Evolutionary conservation across 1,284 basidiomycete genomes (phyloP).

Genomic region (Sanghuangporus sanghuang): DNA sequence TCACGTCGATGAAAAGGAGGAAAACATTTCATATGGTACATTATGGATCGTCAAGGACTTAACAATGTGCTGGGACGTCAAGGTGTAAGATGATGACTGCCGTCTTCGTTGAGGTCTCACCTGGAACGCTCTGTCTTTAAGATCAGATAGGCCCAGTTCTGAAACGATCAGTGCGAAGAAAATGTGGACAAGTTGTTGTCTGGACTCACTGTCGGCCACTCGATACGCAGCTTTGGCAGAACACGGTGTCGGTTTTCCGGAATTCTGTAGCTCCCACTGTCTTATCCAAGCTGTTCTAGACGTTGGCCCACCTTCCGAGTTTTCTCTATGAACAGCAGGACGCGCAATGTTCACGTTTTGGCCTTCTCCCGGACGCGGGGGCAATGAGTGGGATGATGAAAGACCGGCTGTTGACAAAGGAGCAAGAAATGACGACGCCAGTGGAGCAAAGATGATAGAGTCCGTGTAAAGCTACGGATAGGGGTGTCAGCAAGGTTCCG

Average conservation of each 20-base stretch:
- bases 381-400: slow-evolving; percentile 28
- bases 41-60: slow-evolving; percentile 73
- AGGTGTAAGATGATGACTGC: neutral
- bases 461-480: slow-evolving; percentile 78
- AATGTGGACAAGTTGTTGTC: neutral
- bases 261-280: slow-evolving; percentile 55
- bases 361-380: slow-evolving; percentile 30
- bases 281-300: slow-evolving; percentile 61
- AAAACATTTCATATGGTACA: slow-evolving; percentile 84
- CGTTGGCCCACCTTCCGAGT: slow-evolving; percentile 23
- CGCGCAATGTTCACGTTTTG: slow-evolving; percentile 27
- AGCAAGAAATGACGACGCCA: slow-evolving; percentile 61
- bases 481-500: slow-evolving; percentile 10
- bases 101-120: slow-evolving; percentile 26
- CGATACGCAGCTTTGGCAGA: slow-evolving; percentile 87
- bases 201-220: slow-evolving; percentile 70
- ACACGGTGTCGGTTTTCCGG: slow-evolving; percentile 67
- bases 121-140: slow-evolving; percentile 66
- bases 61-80: slow-evolving; percentile 56
- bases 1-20: slow-evolving; percentile 68
- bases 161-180: neutral
- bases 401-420: slow-evolving; percentile 21
- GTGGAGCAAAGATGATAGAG: slow-evolving; percentile 76
- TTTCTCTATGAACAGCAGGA: slow-evolving; percentile 20
- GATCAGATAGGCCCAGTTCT: slow-evolving; percentile 65